phyloP scores from a whole-genome alignment of 2,329 filamentous ascomycete genomes.

The Lasiodiplodia sp. region DNA sequence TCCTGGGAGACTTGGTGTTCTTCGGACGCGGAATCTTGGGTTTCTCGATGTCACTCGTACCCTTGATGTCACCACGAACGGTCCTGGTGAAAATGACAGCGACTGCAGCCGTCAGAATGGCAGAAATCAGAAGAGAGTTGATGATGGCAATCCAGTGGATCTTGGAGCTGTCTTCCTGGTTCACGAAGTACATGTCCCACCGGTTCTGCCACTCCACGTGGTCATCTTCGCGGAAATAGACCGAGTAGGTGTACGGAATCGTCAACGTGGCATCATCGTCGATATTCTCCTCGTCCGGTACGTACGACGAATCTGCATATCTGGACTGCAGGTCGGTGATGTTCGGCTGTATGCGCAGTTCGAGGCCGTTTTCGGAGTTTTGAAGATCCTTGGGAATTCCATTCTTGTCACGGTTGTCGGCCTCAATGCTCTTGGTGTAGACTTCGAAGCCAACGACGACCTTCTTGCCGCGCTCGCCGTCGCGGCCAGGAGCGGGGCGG shows the following conservation, averaged over 20 bases:
- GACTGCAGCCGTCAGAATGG: slow-evolving; percentile 78
- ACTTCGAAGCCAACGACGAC: slow-evolving; percentile 90
- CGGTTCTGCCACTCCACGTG: slow-evolving; percentile 81
- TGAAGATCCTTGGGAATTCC: slow-evolving; percentile 75
- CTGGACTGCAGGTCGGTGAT: slow-evolving; percentile 60
- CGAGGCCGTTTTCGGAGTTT: slow-evolving; percentile 68
- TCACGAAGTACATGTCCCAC: slow-evolving; percentile 90
- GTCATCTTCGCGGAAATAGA: slow-evolving; percentile 86
- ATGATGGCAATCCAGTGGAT: slow-evolving; percentile 90
- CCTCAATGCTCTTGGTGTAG: slow-evolving; percentile 82
- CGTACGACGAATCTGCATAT: slow-evolving; percentile 66
- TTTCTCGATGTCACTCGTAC: slow-evolving; percentile 70
- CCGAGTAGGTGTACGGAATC: slow-evolving; percentile 87
- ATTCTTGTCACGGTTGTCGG: slow-evolving; percentile 64
- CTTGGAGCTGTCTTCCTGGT: slow-evolving; percentile 80
- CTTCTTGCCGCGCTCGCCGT: slow-evolving; percentile 74
- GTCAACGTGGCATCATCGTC: slow-evolving; percentile 71
- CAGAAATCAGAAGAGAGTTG: slow-evolving; percentile 85
- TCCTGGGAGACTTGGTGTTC: slow-evolving; percentile 53
- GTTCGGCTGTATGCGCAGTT: slow-evolving; percentile 72
- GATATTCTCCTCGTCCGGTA: slow-evolving; percentile 59
- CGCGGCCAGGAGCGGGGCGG: slow-evolving; percentile 72
- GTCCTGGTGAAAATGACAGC: slow-evolving; percentile 83
- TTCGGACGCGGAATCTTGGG: slow-evolving; percentile 61
- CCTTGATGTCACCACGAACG: slow-evolving; percentile 79